Conservation (phyloP, 345 rosid genomes). For the Aquilaria malaccensis region DNA sequence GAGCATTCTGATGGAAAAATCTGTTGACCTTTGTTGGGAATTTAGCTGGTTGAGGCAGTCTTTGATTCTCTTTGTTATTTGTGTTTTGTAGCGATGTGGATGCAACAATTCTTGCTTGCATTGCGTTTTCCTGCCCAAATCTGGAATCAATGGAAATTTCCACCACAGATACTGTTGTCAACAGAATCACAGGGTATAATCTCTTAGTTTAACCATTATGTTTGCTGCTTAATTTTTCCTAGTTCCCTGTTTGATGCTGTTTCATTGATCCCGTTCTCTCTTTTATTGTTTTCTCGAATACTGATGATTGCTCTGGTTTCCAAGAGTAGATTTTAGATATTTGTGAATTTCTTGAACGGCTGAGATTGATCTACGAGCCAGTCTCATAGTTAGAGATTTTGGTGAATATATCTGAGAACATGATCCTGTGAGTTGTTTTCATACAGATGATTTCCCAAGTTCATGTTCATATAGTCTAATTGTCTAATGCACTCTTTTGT, state of each 20-base stretch:
- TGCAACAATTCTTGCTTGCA: slow-evolving; percentile 85
- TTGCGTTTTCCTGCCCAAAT: slow-evolving; percentile 91
- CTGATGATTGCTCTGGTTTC: no score
- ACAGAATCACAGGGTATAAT: slow-evolving; percentile 82
- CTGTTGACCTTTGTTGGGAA: no score
- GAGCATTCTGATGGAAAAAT: neutral
- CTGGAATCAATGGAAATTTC: slow-evolving; percentile 81
- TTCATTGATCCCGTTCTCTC: neutral
- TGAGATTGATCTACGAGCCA: no score
- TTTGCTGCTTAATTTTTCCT: neutral
- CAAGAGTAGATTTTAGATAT: no score
- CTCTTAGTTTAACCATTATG: neutral
- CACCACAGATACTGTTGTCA: slow-evolving; percentile 45
- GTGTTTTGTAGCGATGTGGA: slow-evolving; percentile 69
- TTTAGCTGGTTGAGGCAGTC: no score
- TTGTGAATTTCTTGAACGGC: no score
- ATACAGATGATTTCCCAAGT: no score
- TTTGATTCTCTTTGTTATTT: neutral
- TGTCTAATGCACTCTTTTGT: slow-evolving; percentile 7
- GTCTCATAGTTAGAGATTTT: no score
- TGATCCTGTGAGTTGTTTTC: neutral
- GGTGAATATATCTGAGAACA: no score
- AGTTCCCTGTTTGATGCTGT: neutral
- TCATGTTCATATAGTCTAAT: neutral
- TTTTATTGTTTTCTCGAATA: neutral